phyloP scores from a whole-genome alignment of 169 alveolate genomes.

The Sarcocystis neurona region DNA sequence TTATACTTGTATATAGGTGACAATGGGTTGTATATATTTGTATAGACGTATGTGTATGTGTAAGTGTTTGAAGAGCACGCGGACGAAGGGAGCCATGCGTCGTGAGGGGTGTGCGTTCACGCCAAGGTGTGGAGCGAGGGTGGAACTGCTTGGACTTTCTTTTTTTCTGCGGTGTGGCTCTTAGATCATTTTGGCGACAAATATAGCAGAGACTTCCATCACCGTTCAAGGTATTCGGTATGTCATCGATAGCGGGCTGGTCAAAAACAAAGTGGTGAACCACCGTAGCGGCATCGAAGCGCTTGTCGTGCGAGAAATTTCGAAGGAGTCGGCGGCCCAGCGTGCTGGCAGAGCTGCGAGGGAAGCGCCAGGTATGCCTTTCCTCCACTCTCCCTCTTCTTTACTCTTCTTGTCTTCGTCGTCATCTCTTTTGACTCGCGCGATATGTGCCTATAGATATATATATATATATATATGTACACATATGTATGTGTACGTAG shows the following conservation, averaged over 20 bases:
- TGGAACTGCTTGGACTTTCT: background rate
- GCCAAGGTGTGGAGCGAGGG: too few relatives aligned
- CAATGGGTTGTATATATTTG: too few relatives aligned
- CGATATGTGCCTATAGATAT: background rate
- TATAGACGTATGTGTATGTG: background rate
- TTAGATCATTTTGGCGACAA: slow-evolving; percentile 82
- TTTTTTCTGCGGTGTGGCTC: background rate
- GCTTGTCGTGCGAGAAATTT: slow-evolving; percentile 38
- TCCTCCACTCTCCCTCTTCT: background rate
- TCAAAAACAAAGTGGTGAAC: slow-evolving; percentile 84
- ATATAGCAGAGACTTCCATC: slow-evolving; percentile 91
- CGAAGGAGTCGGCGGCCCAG: slow-evolving; percentile 97
- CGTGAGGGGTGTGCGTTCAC: too few relatives aligned
- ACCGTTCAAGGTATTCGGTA: slow-evolving; percentile 85
- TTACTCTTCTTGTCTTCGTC: background rate
- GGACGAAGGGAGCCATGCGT: too few relatives aligned
- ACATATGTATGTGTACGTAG: background rate
- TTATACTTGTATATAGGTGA: background rate
- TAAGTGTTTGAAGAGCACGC: background rate
- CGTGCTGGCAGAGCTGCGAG: slow-evolving; percentile 99
- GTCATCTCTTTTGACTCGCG: background rate
- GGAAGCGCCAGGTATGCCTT: slow-evolving; percentile 56
- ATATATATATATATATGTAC: background rate
- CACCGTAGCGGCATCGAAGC: slow-evolving; percentile 97
- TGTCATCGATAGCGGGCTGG: slow-evolving; percentile 87